phyloP scores from a whole-genome alignment of 805 yeast species.

The Torulaspora gathmanii region DNA sequence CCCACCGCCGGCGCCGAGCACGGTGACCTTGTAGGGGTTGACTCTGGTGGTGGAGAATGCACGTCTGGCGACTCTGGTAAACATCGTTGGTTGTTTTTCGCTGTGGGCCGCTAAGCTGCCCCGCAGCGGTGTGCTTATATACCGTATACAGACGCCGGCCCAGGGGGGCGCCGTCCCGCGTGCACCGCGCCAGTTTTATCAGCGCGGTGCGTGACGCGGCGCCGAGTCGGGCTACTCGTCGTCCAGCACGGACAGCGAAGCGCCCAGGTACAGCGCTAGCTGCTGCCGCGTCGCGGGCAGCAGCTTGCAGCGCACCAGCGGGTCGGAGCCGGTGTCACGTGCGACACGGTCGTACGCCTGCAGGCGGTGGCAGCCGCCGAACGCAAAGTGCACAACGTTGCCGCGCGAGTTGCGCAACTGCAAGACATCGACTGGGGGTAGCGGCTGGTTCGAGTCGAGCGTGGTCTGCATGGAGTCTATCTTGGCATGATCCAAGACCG shows the following conservation, averaged over 20 bases:
- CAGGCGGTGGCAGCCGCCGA: constrained; percentile 87
- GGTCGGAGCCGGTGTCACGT: constrained; percentile 34
- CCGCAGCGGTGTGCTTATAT: neutral
- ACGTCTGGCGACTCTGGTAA: constrained; percentile 54
- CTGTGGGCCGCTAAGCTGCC: neutral
- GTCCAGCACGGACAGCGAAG: constrained; percentile 31
- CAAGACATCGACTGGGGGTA: constrained; percentile 81
- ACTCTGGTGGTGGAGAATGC: constrained; percentile 63
- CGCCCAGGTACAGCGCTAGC: constrained; percentile 64
- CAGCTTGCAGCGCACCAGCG: constrained; percentile 61
- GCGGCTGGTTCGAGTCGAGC: constrained; percentile 54
- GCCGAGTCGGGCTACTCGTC: neutral
- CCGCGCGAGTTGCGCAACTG: constrained; percentile 58
- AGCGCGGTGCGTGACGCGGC: constrained; percentile 1
- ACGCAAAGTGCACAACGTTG: constrained; percentile 62
- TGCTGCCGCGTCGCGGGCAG: constrained; percentile 73
- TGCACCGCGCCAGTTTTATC: neutral
- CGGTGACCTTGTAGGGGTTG: constrained; percentile 71
- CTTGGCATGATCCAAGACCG: constrained; percentile 69
- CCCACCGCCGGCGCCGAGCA: constrained; percentile 87
- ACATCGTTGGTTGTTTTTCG: constrained; percentile 38
- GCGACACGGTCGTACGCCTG: constrained; percentile 69
- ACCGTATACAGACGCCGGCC: neutral
- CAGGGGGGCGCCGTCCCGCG: neutral
- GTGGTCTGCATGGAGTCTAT: constrained; percentile 78